phyloP scores from a whole-genome alignment of 495 filamentous ascomycete genomes.

The Pseudotulostoma volvatum region DNA sequence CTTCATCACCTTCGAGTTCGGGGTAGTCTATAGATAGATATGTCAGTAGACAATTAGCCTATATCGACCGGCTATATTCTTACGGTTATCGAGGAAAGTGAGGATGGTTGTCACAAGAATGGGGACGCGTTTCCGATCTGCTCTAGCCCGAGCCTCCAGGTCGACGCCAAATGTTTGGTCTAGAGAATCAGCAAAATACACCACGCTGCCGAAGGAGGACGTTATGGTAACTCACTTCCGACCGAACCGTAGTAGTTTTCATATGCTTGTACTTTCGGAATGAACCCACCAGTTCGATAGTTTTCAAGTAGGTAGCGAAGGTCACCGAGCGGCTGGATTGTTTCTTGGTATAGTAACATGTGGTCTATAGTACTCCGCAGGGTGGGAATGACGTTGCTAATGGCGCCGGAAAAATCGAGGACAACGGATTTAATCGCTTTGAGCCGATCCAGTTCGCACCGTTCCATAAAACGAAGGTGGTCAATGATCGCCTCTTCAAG shows the following conservation, averaged over 20 bases:
- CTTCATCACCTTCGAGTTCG: slow-evolving; percentile 92
- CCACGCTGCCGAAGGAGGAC: neutral
- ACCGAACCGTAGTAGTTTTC: slow-evolving; percentile 99
- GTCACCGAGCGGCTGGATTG: slow-evolving; percentile 82
- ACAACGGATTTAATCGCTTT: slow-evolving; percentile 97
- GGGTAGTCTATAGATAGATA: slow-evolving; percentile 83
- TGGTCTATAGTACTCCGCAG: slow-evolving; percentile 89
- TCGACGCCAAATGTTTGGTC: slow-evolving; percentile 97
- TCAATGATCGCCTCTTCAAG: slow-evolving; percentile 88
- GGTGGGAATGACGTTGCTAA: slow-evolving; percentile 95
- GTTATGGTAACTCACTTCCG: slow-evolving; percentile 37
- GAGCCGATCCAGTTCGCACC: slow-evolving; percentile 87
- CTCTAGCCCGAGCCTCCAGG: slow-evolving; percentile 80
- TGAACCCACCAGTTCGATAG: slow-evolving; percentile 85
- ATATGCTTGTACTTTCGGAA: slow-evolving; percentile 81
- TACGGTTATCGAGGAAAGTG: slow-evolving; percentile 81
- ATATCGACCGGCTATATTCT: too few relatives aligned
- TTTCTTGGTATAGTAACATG: slow-evolving; percentile 99
- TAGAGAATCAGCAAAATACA: slow-evolving; percentile 16
- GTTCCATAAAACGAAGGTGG: slow-evolving; percentile 91
- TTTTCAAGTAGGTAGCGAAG: slow-evolving; percentile 93
- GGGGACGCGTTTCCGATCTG: slow-evolving; percentile 89
- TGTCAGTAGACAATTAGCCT: too few relatives aligned
- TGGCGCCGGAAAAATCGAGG: slow-evolving; percentile 90
- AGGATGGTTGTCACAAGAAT: slow-evolving; percentile 83